Evolutionary conservation across 306 rosid genomes (phyloP), one percentile per base, ranked within the genome.

Genomic region (Quercus parvula): DNA sequence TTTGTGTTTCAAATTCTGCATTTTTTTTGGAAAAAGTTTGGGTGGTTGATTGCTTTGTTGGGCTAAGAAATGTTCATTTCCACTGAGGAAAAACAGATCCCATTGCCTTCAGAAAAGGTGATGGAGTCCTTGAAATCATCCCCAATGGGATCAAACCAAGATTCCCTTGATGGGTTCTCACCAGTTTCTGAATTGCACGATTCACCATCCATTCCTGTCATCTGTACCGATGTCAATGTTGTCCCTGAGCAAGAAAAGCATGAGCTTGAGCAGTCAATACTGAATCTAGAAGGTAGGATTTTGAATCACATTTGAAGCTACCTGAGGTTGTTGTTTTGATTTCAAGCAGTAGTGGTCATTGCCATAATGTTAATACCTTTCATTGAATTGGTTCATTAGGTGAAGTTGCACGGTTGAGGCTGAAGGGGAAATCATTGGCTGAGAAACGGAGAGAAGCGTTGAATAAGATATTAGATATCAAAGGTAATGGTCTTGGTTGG

Each of bases 391-490:
- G 41, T 74, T 87, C 62, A 82, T 82, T 49, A 94, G 98, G 91
- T 59, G 95, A 92, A 70, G 74, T 91, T 73, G 89, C 88, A 70
- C 85, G 87, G 82, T 85, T 91, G 92, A 90, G 85, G 86, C 18
- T 78, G 55, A 87, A 88, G 85, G 88, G 84, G 70, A 85, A 78
- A 74, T 10, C 46, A 1, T 85, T 83, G 74, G 82, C 90, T 76
- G 84, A 80, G 54, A 91, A 90, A 81, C 77, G 97, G 63, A 89
- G 89, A 80, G 94, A 92, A 82, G 91, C 95, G 5, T 77, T 94
- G 91, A 92, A 91, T 62, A 92, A 87, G 90, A 92, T 94, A 78
- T 74, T 94, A 76, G 97, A 91, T 81, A 90, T 92, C 81, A 94
- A 91, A 94, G 99, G 99, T 94, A 81, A 46, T 58, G 49, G 38